Evolutionary conservation across 352 stramenopile species (phyloP).

Genomic region (Stramenopiles sp.): DNA sequence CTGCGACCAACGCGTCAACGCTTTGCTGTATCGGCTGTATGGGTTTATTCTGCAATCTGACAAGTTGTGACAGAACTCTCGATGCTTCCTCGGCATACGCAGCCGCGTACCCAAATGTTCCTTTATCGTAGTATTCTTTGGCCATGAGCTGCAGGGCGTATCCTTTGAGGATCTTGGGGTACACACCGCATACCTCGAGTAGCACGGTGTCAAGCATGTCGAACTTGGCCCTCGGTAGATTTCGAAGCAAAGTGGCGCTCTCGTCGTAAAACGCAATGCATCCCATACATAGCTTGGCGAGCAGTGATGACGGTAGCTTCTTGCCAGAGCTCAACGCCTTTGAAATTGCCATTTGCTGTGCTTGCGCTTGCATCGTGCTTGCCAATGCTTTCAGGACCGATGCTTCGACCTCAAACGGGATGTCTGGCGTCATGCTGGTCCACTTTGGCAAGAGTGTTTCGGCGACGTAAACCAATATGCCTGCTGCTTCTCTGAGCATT

Average conservation of each 20-base stretch:
- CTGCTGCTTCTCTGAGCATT: not conserved
- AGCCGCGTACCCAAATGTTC: not conserved
- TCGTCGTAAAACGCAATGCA: slow-evolving; percentile 2
- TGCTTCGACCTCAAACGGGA: not conserved
- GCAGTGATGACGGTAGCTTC: not conserved
- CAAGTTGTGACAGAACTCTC: not conserved
- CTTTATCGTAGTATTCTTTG: slow-evolving; percentile 4
- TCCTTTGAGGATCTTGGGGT: not conserved
- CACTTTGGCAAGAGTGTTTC: slow-evolving; percentile 9
- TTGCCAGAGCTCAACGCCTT: not conserved
- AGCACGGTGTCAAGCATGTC: not conserved
- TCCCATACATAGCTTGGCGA: not conserved
- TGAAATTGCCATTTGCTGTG: slow-evolving; percentile 7
- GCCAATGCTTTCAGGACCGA: slow-evolving; percentile 2
- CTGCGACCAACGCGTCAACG: not conserved
- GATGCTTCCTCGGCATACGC: not conserved
- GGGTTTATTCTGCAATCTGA: not conserved
- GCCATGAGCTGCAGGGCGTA: not conserved
- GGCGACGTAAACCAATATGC: slow-evolving; percentile 3
- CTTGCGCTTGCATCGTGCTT: slow-evolving; percentile 3
- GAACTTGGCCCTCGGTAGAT: not conserved
- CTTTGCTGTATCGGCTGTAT: not conserved
- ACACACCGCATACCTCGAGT: not conserved
- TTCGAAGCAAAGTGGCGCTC: not conserved
- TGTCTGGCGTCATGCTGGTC: not conserved